Percentiles rank a stretch among this genome's conserved stretches.
These are phyloP conservation scores for Albugo candida DNA, from an alignment of 352 stramenopile species.

Conservation along the genomic window DNA sequence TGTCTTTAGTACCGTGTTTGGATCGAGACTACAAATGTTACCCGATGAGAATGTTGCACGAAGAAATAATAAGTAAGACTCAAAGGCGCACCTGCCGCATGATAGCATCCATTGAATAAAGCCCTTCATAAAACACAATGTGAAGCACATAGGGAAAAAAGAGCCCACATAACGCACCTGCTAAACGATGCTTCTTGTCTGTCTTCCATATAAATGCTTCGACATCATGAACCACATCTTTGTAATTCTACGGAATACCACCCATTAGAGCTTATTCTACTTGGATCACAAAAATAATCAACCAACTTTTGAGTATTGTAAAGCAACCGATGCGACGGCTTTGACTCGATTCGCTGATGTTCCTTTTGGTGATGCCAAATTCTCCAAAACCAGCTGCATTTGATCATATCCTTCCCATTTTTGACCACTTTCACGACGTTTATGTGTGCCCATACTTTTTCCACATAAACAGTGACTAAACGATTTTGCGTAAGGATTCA, in stretches of 20 bases:
- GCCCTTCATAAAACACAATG: conserved; percentile 13
- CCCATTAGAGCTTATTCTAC: background rate
- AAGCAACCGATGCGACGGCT: conserved; percentile 37
- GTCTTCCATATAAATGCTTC: conserved; percentile 72
- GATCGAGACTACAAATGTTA: conserved; percentile 22
- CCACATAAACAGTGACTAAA: too few species aligned
- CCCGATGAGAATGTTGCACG: background rate
- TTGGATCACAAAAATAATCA: background rate
- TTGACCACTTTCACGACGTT: too few species aligned
- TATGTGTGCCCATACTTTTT: too few species aligned
- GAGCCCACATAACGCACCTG: conserved; percentile 13
- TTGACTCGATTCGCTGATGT: conserved; percentile 63
- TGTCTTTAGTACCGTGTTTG: conserved; percentile 42
- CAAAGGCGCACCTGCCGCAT: conserved; percentile 35
- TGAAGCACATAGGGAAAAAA: conserved; percentile 1
- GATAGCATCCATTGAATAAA: conserved; percentile 72
- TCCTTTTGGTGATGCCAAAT: conserved; percentile 48
- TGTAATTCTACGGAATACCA: conserved; percentile 46
- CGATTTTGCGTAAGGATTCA: too few species aligned
- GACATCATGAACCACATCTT: conserved; percentile 72
- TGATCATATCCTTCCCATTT: conserved; percentile 47
- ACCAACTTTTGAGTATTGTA: conserved; percentile 50
- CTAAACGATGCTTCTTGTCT: conserved; percentile 58
- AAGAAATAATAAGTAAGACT: conserved; percentile 1
- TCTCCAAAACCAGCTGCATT: conserved; percentile 45